These are phyloP conservation scores for Rhodosporidiobolus sp. DNA, from an alignment of 768 basidiomycete species.

Conservation along the genomic window DNA sequence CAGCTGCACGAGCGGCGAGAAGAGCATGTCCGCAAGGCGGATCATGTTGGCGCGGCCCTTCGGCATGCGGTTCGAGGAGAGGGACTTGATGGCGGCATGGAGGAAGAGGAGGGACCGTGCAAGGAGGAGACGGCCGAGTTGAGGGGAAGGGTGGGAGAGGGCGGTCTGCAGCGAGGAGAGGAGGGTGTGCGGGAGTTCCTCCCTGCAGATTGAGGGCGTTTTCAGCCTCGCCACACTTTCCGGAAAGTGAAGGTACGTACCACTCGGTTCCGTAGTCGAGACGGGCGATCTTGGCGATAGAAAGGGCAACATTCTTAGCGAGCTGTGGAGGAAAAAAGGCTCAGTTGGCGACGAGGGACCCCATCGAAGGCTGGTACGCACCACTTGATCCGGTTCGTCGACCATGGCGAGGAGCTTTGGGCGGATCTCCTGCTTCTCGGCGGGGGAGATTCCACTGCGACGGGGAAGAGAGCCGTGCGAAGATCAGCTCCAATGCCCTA, in stretches of 20 bases:
- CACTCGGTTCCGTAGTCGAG: slow-evolving; percentile 71
- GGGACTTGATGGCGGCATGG: slow-evolving; percentile 36
- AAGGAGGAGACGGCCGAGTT: slow-evolving; percentile 35
- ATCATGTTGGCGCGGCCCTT: slow-evolving; percentile 35
- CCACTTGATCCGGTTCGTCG: slow-evolving; percentile 73
- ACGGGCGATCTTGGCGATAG: slow-evolving; percentile 72
- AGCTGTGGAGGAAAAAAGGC: slow-evolving; percentile 56
- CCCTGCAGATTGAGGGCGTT: slow-evolving; percentile 58
- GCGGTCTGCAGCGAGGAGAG: slow-evolving; percentile 58
- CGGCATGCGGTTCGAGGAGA: slow-evolving; percentile 42
- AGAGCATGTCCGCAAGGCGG: slow-evolving; percentile 56
- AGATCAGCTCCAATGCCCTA: neutral
- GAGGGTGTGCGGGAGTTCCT: slow-evolving; percentile 58
- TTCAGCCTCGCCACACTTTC: slow-evolving; percentile 30
- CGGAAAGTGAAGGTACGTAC: too few relatives aligned
- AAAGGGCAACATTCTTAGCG: slow-evolving; percentile 69
- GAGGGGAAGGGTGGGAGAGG: slow-evolving; percentile 54
- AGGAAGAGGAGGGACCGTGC: slow-evolving; percentile 38
- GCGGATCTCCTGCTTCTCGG: slow-evolving; percentile 66
- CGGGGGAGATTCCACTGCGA: slow-evolving; percentile 64
- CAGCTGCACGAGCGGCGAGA: slow-evolving; percentile 59
- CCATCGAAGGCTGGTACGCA: slow-evolving; percentile 49
- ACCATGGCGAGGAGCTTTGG: slow-evolving; percentile 64
- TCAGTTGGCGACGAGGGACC: neutral
- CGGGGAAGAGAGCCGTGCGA: slow-evolving; percentile 1